Base-by-base conservation (phyloP, 73 alveolate genomes). In the Uronychia binucleata region DNA sequence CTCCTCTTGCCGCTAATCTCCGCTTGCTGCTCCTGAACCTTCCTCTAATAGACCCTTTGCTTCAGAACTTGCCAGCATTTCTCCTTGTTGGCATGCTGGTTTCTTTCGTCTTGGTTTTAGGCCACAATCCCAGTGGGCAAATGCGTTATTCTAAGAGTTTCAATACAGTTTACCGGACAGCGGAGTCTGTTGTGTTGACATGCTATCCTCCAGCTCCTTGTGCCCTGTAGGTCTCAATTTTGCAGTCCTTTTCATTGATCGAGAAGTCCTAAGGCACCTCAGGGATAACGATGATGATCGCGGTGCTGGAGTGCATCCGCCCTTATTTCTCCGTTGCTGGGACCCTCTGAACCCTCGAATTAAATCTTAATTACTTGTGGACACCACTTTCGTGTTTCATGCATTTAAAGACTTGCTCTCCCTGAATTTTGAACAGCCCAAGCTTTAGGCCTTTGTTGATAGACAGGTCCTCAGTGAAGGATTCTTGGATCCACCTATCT, bases 181-280 rank as follows among this genome's bases (percentile, higher is more conserved):
- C 99, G 30, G 97, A 88, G 76, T 96, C 99, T 32, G 97, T 94
- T 33, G 84, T 95, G 86, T 95, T 95, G n/a, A 95, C 98, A 88
- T 94, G 98, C 87, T 96, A 81, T 11, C 99, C 99, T 46, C 99
- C 99, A 35, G 99, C 97, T 26, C 99, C 99, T 28, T 92, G 30
- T 0, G 99, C 94, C 81, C 96, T 91, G 93, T 85, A 83, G 25
- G 93, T 92, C 58, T 96, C 98, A 58, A 91, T 87, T 75, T 80
- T 94, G 28, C 94, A 29, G 83, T 95, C 98, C 34, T 91, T 95
- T 57, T 91, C 97, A 81, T 93, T 93, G n/a, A 94, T 77, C 30
- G 60, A 46, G 83, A 92, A 94, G 46, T 87, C 95, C 74, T 77
- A 19, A 8, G 98, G 96, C 28, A 88, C 96, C 58, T 88, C 95